Base-by-base conservation (phyloP, 2,329 filamentous ascomycete species). In the Colletotrichum magnum region DNA sequence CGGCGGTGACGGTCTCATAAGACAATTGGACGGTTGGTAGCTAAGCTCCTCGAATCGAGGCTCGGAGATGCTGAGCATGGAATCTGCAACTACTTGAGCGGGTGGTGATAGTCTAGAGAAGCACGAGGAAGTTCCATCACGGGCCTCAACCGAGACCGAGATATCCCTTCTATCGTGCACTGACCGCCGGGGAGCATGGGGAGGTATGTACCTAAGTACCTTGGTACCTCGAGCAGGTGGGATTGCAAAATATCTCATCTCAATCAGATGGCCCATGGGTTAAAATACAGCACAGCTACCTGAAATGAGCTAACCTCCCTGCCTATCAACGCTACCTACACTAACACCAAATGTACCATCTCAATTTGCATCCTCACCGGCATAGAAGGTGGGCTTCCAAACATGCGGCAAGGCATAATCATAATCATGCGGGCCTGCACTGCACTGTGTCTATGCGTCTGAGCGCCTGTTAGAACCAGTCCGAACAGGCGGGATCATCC, bases 401-500 rank as follows among this genome's bases (percentile, higher is more conserved):
- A n/a, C 47, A 58, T 28, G 21, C 21, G 28, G 45, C 21, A 45
- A 43, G 45, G 16, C 60, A 68, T 48, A 24, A 50, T 13, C 15
- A 4, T 36, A 10, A 10, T 36, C 32, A 36, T 36, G 32, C 32
- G 18, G 50, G 48, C 65, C 65, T 68, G 32, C 32, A 6, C 32
- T 15, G 50, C 48, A 61, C 65, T 68, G 54, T 65, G 54, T 59
- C 26, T 16, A 65, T 58, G 54, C 18, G 41, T 54, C 54, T 21
- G 41, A 68, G 53, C 54, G 45, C 53, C 43, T 69, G 56, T 60
- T 50, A 39, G 62, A 61, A 69, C 32, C 32, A 53, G 59, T 61
- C 54, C 62, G 54, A 60, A 36, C 41, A 39, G 56, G 43, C 50
- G 51, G 66, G 66, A 66, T 66, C 56, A 66, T 69, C 66, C 66